Evolutionary conservation across 2,329 filamentous ascomycete species (phyloP).

Genomic region (Penicillium aurantiogriseum): DNA sequence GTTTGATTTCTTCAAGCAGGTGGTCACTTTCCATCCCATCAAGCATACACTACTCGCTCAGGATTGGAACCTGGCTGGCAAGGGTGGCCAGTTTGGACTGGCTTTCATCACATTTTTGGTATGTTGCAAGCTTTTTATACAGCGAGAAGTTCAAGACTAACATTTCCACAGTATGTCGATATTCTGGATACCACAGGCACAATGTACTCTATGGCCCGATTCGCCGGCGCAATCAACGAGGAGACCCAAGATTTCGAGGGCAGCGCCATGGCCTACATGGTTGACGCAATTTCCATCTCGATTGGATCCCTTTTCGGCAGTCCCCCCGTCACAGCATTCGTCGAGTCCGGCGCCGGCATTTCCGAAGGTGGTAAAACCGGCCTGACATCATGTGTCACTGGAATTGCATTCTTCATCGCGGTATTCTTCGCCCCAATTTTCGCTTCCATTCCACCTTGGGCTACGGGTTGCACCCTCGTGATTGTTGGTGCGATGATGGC

Average conservation of each 20-base stretch:
- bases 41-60: slow-evolving; percentile 66
- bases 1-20: slow-evolving; percentile 86
- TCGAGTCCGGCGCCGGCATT: slow-evolving; percentile 87
- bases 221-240: slow-evolving; percentile 76
- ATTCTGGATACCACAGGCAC: slow-evolving; percentile 86
- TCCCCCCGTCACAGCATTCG: slow-evolving; percentile 80
- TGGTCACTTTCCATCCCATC: slow-evolving; percentile 81
- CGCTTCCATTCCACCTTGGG: slow-evolving; percentile 84
- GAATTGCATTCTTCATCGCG: slow-evolving; percentile 80
- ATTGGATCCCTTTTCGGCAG: slow-evolving; percentile 75
- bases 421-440: slow-evolving; percentile 91
- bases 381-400: slow-evolving; percentile 74
- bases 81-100: slow-evolving; percentile 74
- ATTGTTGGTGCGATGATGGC: slow-evolving; percentile 89
- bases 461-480: slow-evolving; percentile 82
- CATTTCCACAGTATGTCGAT: slow-evolving; percentile 64
- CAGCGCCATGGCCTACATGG: slow-evolving; percentile 75
- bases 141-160: neutral
- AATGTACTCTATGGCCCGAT: slow-evolving; percentile 84
- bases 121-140: neutral
- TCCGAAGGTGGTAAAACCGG: slow-evolving; percentile 83
- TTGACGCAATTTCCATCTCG: slow-evolving; percentile 76
- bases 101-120: slow-evolving; percentile 79
- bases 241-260: slow-evolving; percentile 85
- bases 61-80: slow-evolving; percentile 67